Base-by-base conservation (phyloP, 2,329 filamentous ascomycete genomes). In the Ophiostoma tasmaniense region DNA sequence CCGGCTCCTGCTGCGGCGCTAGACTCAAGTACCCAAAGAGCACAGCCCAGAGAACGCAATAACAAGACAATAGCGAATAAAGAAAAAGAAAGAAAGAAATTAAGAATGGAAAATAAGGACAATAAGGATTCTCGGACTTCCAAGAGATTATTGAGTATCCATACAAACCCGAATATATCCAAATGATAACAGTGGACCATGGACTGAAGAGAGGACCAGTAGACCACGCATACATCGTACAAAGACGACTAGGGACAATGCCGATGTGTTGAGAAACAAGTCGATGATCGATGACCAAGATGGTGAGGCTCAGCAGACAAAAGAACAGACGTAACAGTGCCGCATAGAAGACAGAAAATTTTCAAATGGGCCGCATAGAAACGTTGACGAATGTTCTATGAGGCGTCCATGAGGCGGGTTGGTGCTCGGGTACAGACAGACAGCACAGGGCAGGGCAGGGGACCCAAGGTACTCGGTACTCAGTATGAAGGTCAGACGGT, bases 1-100 rank as follows among this genome's bases (percentile, higher is more conserved):
- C 68, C 55, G 66, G 66, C n/a, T 66, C 33, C 65, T 52, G 45
- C 45, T 67, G 55, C 68, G 68, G 68, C 59, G 68, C 68, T 30
- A 69, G 33, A 65, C 13, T 64, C 28, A 64, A 39, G 39, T n/a
- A 50, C 8, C 30, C 39, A 35, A 55, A 65, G 52, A 65, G 68
- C 28, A 55, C 22, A 20, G 50, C 50, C 22, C 52, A 64, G 17
- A 14, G 35, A 61, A 64, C 37, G 7, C 7, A 66, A n/a, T 25
- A 22, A 28, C 42, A 45, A 45, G 42, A 55, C n/a, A 55, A 25
- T 39, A 33, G 8, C 33, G 33, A 33, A 33, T 33, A 33, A 33
- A 33, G 33, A 33, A 33, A 33, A 33, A 33, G 33, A 33, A 33
- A 8, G 5, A 33, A 33, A 33, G 30, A 33, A 33, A n/a, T n/a